phyloP scores from a whole-genome alignment of 108 stramenopile genomes.

The Skeletonema marinoi region DNA sequence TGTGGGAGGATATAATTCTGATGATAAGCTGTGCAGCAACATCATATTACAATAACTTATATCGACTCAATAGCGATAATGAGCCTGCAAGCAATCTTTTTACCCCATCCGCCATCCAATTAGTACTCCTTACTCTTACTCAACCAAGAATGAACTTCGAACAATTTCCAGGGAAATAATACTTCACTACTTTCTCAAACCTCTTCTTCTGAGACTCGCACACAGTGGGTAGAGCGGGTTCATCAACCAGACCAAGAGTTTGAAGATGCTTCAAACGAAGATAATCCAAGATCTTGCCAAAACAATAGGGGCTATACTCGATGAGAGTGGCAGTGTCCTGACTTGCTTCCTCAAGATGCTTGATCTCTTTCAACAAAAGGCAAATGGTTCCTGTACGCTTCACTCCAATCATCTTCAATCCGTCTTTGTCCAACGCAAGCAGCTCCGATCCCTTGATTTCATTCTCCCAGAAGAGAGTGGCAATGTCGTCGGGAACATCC shows the following conservation, averaged over 20 bases:
- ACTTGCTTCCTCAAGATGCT: constrained; percentile 12
- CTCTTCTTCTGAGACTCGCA: constrained; percentile 7
- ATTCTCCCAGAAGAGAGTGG: not conserved
- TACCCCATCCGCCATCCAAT: no score
- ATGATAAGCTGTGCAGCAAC: no score
- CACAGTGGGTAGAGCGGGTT: constrained; percentile 10
- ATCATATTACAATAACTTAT: no score
- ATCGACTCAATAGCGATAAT: no score
- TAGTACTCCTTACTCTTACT: not conserved
- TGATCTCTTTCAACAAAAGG: constrained; percentile 21
- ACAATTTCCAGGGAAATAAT: constrained; percentile 17
- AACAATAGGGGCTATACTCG: not conserved
- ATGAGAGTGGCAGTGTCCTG: constrained; percentile 5
- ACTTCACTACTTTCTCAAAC: constrained; percentile 30
- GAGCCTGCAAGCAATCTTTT: no score
- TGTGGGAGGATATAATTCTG: no score
- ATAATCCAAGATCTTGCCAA: no score
- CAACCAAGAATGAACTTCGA: constrained; percentile 4
- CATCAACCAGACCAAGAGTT: not conserved
- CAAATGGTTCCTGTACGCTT: constrained; percentile 13
- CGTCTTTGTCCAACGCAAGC: constrained; percentile 5
- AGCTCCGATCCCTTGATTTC: constrained; percentile 19
- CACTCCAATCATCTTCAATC: constrained; percentile 20
- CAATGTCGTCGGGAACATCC: constrained; percentile 7
- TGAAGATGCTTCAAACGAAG: constrained; percentile 12